Percentiles rank a stretch among this genome's conserved stretches.
These are phyloP conservation scores for Pestalotiopsis sp. DNA, from an alignment of 2,329 filamentous ascomycete genomes.

Conservation along the genomic window DNA sequence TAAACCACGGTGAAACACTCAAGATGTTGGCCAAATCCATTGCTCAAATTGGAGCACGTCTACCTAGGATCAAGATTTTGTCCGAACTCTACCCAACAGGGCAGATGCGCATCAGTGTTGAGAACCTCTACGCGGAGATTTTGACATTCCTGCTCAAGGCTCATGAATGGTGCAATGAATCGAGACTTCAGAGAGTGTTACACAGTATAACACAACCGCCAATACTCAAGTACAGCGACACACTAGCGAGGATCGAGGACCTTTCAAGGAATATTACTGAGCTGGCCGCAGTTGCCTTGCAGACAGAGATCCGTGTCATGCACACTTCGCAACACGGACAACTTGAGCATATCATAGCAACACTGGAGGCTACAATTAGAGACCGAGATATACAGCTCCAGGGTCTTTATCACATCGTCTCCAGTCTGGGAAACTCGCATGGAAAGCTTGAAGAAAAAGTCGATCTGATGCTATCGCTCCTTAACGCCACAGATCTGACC, in stretches of 20 bases:
- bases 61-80: not conserved
- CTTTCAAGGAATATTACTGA: not conserved
- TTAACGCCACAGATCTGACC: not conserved
- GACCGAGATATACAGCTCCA: not conserved
- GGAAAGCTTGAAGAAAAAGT: not conserved
- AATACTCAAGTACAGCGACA: not conserved
- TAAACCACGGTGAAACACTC: not conserved
- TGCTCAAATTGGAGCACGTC: not conserved
- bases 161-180: not conserved
- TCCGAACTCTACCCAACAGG: not conserved
- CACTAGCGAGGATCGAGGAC: not conserved
- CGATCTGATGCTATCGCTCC: not conserved
- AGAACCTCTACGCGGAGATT: not conserved
- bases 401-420: not conserved
- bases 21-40: not conserved
- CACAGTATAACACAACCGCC: not conserved
- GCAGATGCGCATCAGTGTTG: not conserved
- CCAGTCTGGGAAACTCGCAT: not conserved
- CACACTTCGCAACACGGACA: not conserved
- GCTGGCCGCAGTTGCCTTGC: not conserved
- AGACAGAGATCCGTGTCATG: not conserved
- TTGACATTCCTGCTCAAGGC: not conserved
- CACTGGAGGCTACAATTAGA: not conserved
- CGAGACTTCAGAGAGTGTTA: not conserved
- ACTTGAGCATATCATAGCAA: not conserved